phyloP scores from a whole-genome alignment of 805 yeast species.

The Myxozyma lipomycoides region DNA sequence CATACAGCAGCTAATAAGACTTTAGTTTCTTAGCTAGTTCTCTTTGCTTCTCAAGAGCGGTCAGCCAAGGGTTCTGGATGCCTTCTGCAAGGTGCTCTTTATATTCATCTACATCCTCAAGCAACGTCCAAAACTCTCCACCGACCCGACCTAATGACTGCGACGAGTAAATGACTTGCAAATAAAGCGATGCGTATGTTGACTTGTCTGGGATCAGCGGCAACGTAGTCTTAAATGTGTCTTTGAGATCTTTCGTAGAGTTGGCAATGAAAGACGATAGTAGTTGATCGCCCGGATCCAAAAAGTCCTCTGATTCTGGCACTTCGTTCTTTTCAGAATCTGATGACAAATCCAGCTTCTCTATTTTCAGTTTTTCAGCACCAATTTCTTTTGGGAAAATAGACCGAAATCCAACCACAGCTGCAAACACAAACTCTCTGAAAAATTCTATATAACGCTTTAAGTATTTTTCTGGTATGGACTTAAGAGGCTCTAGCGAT shows the following conservation, averaged over 20 bases:
- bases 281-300: conserved; percentile 23
- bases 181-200: conserved; percentile 56
- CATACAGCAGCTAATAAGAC: conserved; percentile 5
- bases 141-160: conserved; percentile 72
- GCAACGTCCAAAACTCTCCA: conserved; percentile 56
- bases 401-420: conserved; percentile 61
- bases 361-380: conserved; percentile 17
- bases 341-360: not conserved
- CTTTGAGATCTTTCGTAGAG: conserved; percentile 30
- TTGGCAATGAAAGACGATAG: conserved; percentile 34
- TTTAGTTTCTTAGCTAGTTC: conserved; percentile 26
- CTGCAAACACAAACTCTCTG: conserved; percentile 75
- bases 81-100: conserved; percentile 6
- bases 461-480: conserved; percentile 57
- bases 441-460: conserved; percentile 79
- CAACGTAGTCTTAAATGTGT: conserved; percentile 26
- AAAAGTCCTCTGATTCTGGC: not conserved
- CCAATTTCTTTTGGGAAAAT: conserved; percentile 49
- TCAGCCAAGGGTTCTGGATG: conserved; percentile 26
- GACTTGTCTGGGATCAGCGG: conserved; percentile 35
- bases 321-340: not conserved
- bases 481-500: conserved; percentile 53
- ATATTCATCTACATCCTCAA: conserved; percentile 13
- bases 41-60: conserved; percentile 28
- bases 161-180: conserved; percentile 86